Percentiles rank a stretch among this genome's conserved stretches.
These are phyloP conservation scores for Pestalotiopsis sp. DNA, from an alignment of 2,329 filamentous ascomycete genomes.

Conservation along the genomic window DNA sequence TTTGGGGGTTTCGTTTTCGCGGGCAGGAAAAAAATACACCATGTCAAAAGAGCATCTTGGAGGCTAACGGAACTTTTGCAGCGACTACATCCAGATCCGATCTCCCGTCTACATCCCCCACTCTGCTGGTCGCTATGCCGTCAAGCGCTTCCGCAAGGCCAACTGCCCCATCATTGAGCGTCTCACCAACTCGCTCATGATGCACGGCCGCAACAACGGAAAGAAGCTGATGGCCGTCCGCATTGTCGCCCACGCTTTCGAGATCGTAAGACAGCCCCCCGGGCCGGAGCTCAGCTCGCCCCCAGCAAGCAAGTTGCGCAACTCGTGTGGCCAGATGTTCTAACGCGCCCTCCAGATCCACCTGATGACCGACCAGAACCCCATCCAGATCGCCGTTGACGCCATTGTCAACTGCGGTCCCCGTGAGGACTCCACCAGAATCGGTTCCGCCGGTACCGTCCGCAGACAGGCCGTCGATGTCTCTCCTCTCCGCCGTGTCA, in stretches of 20 bases:
- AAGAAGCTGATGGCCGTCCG: slow-evolving; percentile 99
- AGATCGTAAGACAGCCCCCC: slow-evolving; percentile 77
- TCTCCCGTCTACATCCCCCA: slow-evolving; percentile 98
- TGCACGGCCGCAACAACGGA: slow-evolving; percentile 99
- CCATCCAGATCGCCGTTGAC: slow-evolving; percentile 98
- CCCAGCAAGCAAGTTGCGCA: not conserved
- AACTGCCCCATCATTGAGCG: slow-evolving; percentile 99
- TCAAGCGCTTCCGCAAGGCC: slow-evolving; percentile 99
- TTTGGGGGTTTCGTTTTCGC: not conserved
- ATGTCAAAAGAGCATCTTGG: not conserved
- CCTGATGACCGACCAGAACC: slow-evolving; percentile 99
- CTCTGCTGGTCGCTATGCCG: slow-evolving; percentile 96
- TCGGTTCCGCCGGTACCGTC: slow-evolving; percentile 98
- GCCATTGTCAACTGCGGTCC: slow-evolving; percentile 99
- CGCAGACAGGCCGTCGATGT: slow-evolving; percentile 99
- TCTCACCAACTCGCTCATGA: slow-evolving; percentile 99
- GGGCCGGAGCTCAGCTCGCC: not conserved
- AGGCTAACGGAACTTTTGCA: slow-evolving; percentile 45
- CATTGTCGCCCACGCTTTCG: slow-evolving; percentile 98
- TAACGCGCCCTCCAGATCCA: slow-evolving; percentile 72
- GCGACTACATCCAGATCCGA: slow-evolving; percentile 99
- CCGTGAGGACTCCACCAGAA: slow-evolving; percentile 99
- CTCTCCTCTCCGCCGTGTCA: slow-evolving; percentile 97
- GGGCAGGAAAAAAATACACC: not conserved
- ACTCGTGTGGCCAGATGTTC: not conserved